Conservation (phyloP, 495 filamentous ascomycete species). For the Tuber calosporum region DNA sequence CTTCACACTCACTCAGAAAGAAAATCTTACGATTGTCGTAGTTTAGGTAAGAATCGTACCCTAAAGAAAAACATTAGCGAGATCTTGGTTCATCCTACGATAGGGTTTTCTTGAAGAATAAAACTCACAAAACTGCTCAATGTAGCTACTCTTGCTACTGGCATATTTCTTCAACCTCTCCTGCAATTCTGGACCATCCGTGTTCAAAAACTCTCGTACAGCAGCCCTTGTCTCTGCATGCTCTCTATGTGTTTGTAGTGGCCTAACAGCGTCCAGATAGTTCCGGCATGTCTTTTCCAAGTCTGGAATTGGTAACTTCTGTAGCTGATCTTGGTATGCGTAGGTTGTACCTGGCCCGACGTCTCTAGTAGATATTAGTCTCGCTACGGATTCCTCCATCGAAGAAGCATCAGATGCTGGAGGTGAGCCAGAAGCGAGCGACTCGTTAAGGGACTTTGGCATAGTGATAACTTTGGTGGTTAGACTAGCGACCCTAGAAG, state of each 20-base stretch:
- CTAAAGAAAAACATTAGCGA: constrained; percentile 47
- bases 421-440: constrained; percentile 45
- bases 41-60: constrained; percentile 98
- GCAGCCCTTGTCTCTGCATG: constrained; percentile 75
- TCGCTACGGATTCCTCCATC: constrained; percentile 25
- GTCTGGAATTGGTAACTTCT: constrained; percentile 92
- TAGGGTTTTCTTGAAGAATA: constrained; percentile 4
- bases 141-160: constrained; percentile 86
- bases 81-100: constrained; percentile 16
- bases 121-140: constrained; percentile 93
- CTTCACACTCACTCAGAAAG: neutral
- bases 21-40: constrained; percentile 71
- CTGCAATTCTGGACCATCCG: constrained; percentile 78
- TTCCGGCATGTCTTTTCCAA: constrained; percentile 70
- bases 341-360: constrained; percentile 69
- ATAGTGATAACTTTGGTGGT: constrained; percentile 51
- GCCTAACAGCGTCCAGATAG: constrained; percentile 72
- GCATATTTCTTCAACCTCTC: constrained; percentile 89
- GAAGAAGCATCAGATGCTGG: constrained; percentile 33
- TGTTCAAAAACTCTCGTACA: constrained; percentile 74
- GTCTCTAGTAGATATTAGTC: constrained; percentile 23
- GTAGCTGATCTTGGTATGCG: constrained; percentile 76
- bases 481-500: constrained; percentile 25
- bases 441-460: constrained; percentile 65
- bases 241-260: constrained; percentile 72